Conservation (phyloP, 768 basidiomycete species). For the Xerocomus brunneocitrinus region DNA sequence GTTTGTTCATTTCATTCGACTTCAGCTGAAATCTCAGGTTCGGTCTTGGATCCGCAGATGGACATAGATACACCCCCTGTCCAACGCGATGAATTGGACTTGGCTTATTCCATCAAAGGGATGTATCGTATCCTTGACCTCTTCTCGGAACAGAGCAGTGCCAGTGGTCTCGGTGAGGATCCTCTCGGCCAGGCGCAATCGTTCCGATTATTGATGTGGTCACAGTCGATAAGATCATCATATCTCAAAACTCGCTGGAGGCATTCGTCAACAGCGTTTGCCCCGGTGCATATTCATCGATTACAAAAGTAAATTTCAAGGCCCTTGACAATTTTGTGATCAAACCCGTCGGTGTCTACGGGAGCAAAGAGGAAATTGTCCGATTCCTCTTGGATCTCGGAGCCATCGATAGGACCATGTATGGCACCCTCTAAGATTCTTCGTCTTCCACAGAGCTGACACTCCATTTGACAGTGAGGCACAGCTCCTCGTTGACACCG, state of each 20-base stretch:
- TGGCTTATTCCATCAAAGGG: slow-evolving; percentile 35
- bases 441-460: not conserved
- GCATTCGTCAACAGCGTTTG: slow-evolving; percentile 44
- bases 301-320: slow-evolving; percentile 56
- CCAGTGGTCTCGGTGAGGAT: slow-evolving; percentile 43
- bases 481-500: slow-evolving; percentile 14
- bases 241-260: slow-evolving; percentile 46
- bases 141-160: slow-evolving; percentile 46
- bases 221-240: slow-evolving; percentile 61
- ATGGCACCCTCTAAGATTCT: slow-evolving; percentile 9
- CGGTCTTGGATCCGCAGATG: slow-evolving; percentile 14
- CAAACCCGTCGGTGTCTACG: slow-evolving; percentile 55
- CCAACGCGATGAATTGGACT: slow-evolving; percentile 15
- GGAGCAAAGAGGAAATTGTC: slow-evolving; percentile 48
- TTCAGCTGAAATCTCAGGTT: not conserved
- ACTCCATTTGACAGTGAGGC: not conserved
- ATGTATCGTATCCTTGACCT: slow-evolving; percentile 53
- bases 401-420: slow-evolving; percentile 39
- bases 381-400: slow-evolving; percentile 37
- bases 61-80: slow-evolving; percentile 5
- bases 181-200: not conserved
- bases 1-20: slow-evolving; percentile 3
- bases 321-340: slow-evolving; percentile 42
- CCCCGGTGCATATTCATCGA: slow-evolving; percentile 49
- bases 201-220: not conserved